Percentiles rank a stretch among this genome's conserved stretches.
These are phyloP conservation scores for Geoglossum cookeanum DNA, from an alignment of 2,329 filamentous ascomycete genomes.

Conservation along the genomic window DNA sequence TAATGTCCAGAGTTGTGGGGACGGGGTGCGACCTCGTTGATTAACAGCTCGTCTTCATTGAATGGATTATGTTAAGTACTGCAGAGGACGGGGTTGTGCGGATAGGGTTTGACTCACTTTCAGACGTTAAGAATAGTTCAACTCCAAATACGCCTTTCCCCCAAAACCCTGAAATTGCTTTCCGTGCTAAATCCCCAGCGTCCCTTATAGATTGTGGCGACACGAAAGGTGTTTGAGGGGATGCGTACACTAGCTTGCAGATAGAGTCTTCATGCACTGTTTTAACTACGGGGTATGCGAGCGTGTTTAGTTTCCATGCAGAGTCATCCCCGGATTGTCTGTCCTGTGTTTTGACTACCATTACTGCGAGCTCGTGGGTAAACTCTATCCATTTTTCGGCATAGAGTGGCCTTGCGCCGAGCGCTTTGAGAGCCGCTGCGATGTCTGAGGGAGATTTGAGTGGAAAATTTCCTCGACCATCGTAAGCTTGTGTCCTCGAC, in stretches of 20 bases:
- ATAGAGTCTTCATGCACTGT: slow-evolving; percentile 91
- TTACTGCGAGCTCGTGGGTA: slow-evolving; percentile 72
- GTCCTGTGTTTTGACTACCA: slow-evolving; percentile 82
- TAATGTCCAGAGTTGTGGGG: slow-evolving; percentile 89
- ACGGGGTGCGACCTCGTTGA: slow-evolving; percentile 75
- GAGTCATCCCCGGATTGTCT: slow-evolving; percentile 25
- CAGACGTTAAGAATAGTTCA: slow-evolving; percentile 74
- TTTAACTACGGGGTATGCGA: slow-evolving; percentile 79
- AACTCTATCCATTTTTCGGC: slow-evolving; percentile 83
- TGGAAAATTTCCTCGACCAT: slow-evolving; percentile 61
- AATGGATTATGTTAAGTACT: neutral
- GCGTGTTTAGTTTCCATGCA: slow-evolving; percentile 20
- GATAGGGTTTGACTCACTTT: slow-evolving; percentile 28
- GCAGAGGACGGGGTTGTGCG: neutral
- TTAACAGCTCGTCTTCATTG: slow-evolving; percentile 36
- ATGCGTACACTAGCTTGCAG: slow-evolving; percentile 78
- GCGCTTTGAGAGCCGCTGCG: slow-evolving; percentile 44
- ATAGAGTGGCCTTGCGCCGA: slow-evolving; percentile 57
- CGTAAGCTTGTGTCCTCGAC: slow-evolving; percentile 74
- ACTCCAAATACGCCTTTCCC: slow-evolving; percentile 91
- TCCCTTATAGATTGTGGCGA: slow-evolving; percentile 15
- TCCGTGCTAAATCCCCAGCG: slow-evolving; percentile 33
- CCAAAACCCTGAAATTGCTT: slow-evolving; percentile 61
- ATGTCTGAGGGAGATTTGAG: slow-evolving; percentile 41
- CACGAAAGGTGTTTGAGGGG: slow-evolving; percentile 18